Evolutionary conservation across 257 asterid genomes (phyloP).

Genomic region (Capsicum baccatum): DNA sequence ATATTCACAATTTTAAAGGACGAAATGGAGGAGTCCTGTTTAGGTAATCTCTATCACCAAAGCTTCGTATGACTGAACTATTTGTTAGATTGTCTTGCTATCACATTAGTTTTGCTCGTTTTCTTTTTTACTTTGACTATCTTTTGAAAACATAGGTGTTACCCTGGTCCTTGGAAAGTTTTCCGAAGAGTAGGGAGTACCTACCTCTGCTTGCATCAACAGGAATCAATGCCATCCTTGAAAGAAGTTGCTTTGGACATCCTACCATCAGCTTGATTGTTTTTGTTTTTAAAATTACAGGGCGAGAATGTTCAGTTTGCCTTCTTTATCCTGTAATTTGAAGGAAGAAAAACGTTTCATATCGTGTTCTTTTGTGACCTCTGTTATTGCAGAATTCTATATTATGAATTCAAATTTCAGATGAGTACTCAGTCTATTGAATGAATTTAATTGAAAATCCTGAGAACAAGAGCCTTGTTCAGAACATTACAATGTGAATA

Average conservation of each 20-base stretch:
- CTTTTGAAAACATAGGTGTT: conserved; percentile 51
- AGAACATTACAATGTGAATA: neutral
- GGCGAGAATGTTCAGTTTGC: neutral
- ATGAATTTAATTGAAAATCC: too few species aligned
- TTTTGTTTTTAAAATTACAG: neutral
- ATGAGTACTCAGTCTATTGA: neutral
- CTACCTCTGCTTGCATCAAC: conserved; percentile 70
- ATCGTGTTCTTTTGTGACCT: neutral
- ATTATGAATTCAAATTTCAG: neutral
- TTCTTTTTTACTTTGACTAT: neutral
- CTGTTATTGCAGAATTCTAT: neutral
- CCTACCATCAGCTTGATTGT: conserved; percentile 65
- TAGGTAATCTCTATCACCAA: conserved; percentile 51
- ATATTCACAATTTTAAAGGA: conserved; percentile 95
- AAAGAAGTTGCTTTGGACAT: conserved; percentile 87
- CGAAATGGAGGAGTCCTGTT: conserved; percentile 78
- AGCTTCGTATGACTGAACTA: neutral
- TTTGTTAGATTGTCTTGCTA: neutral
- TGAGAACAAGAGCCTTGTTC: too few species aligned
- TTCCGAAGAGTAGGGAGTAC: conserved; percentile 61
- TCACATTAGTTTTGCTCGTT: neutral
- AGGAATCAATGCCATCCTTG: conserved; percentile 79
- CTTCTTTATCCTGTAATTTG: neutral
- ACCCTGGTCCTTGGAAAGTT: conserved; percentile 88
- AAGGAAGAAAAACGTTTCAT: neutral